Evolutionary conservation across 306 rosid species (phyloP).

Genomic region (Cucumis sativus): DNA sequence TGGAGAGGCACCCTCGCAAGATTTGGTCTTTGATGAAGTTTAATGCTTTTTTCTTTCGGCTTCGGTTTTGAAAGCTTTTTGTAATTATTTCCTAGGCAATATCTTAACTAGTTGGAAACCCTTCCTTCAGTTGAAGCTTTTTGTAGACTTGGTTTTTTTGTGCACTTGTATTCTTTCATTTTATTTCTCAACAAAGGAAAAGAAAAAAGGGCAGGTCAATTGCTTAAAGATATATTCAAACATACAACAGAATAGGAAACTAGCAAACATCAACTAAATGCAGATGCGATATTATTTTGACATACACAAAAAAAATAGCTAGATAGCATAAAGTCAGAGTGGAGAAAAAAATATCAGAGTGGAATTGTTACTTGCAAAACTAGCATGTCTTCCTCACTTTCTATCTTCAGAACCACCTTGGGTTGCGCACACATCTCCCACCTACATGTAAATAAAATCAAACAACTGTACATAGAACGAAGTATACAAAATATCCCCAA

Average conservation of each 20-base stretch:
- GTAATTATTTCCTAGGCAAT: no score
- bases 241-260: background rate
- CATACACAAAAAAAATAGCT: background rate
- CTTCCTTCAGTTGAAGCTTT: no score
- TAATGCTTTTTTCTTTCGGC: no score
- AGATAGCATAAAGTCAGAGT: background rate
- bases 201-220: no score
- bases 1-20: no score
- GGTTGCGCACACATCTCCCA: conserved; percentile 99
- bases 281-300: background rate
- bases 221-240: no score
- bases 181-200: no score
- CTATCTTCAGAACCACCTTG: conserved; percentile 88
- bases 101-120: no score
- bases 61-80: no score
- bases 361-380: conserved; percentile 56
- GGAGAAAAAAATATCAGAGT: background rate
- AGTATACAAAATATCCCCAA: background rate
- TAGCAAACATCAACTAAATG: background rate
- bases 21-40: no score
- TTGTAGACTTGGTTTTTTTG: no score
- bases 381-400: conserved; percentile 85
- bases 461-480: background rate
- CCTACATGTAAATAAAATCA: conserved; percentile 29
- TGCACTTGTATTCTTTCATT: no score